Evolutionary conservation across 1,284 basidiomycete genomes (phyloP).

Genomic region (Puccinia novopanici): DNA sequence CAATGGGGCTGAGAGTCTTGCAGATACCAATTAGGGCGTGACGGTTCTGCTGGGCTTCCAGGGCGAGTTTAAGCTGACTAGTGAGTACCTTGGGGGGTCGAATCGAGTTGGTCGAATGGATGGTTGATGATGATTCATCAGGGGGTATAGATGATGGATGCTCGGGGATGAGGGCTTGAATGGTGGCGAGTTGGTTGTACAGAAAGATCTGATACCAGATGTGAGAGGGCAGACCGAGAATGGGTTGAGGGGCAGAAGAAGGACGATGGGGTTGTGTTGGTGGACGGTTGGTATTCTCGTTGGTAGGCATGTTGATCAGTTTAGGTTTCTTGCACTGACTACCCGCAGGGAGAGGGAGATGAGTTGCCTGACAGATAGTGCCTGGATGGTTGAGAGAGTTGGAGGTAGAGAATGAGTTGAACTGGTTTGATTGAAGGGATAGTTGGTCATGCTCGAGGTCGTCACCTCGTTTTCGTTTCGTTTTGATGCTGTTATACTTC

Average conservation of each 20-base stretch:
- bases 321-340: slow-evolving; percentile 12
- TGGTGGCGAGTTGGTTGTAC: slow-evolving; percentile 1
- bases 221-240: slow-evolving; percentile 21
- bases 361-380: background rate
- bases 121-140: background rate
- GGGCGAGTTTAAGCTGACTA: slow-evolving; percentile 18
- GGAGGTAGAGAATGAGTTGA: slow-evolving; percentile 2
- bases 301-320: slow-evolving; percentile 1
- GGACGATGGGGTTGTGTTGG: background rate
- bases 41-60: slow-evolving; percentile 25
- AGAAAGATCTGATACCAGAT: slow-evolving; percentile 35
- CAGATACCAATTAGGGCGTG: slow-evolving; percentile 22
- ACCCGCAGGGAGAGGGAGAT: background rate
- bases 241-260: slow-evolving; percentile 14
- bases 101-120: slow-evolving; percentile 1
- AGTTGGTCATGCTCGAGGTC: background rate
- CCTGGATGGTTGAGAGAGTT: slow-evolving; percentile 7
- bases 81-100: background rate
- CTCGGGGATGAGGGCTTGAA: slow-evolving; percentile 23
- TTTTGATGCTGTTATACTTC: slow-evolving; percentile 1
- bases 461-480: slow-evolving; percentile 12
- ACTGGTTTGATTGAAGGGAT: background rate
- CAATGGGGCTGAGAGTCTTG: slow-evolving; percentile 21
- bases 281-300: background rate
- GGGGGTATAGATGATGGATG: background rate